Conservation (phyloP, 1,284 basidiomycete species). For the Filobasidium uniguttulatum region DNA sequence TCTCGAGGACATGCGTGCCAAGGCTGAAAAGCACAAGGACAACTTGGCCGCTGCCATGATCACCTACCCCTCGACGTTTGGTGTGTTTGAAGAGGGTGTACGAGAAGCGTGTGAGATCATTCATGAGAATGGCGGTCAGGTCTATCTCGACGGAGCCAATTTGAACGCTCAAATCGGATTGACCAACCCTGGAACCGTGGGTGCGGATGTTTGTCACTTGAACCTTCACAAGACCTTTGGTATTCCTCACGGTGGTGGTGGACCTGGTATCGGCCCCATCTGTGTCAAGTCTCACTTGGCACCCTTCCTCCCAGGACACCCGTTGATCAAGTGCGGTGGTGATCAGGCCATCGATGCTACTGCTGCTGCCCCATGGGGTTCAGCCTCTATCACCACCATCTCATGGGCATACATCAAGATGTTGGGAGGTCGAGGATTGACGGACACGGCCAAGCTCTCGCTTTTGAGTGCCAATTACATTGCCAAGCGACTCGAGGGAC, state of each 20-base stretch:
- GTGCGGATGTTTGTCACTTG: constrained; percentile 94
- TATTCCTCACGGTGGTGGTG: constrained; percentile 89
- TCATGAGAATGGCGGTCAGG: constrained; percentile 90
- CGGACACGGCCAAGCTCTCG: constrained; percentile 70
- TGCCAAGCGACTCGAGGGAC: constrained; percentile 65
- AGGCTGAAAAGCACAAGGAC: constrained; percentile 83
- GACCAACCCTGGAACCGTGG: constrained; percentile 88
- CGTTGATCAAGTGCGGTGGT: constrained; percentile 56
- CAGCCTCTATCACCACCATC: constrained; percentile 86
- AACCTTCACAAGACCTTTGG: constrained; percentile 74
- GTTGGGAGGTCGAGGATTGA: constrained; percentile 81
- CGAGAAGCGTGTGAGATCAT: constrained; percentile 85
- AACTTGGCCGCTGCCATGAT: constrained; percentile 95
- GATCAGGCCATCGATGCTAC: constrained; percentile 70
- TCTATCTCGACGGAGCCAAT: constrained; percentile 95
- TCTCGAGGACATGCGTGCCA: constrained; percentile 65
- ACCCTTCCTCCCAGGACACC: constrained; percentile 89
- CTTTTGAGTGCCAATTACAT: constrained; percentile 96
- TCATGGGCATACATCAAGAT: constrained; percentile 98
- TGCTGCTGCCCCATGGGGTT: constrained; percentile 83
- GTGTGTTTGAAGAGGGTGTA: constrained; percentile 90
- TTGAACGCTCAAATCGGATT: constrained; percentile 90
- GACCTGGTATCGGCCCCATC: constrained; percentile 82
- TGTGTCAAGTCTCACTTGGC: constrained; percentile 86
- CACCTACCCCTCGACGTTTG: constrained; percentile 90